Evolutionary conservation across 352 stramenopile genomes (phyloP).

Genomic region (Phytopythium litorale): DNA sequence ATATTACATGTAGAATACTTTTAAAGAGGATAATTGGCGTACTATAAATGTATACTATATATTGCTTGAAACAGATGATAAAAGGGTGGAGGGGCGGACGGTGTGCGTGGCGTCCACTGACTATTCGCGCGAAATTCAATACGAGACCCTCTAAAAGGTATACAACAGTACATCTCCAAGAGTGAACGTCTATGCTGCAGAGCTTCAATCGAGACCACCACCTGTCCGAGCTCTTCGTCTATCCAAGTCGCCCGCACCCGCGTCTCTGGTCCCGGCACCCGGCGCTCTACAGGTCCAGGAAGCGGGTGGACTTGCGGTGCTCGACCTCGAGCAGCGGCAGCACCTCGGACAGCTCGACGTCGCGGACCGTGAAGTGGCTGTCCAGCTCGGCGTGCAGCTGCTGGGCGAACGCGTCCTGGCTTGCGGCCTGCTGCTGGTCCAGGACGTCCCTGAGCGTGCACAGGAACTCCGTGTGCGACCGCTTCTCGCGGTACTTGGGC

Average conservation of each 20-base stretch:
- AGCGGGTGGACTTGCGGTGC: constrained; percentile 64
- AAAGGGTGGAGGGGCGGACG: neutral
- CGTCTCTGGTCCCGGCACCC: neutral
- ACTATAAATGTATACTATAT: neutral
- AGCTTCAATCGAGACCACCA: too few relatives aligned
- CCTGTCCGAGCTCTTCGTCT: too few relatives aligned
- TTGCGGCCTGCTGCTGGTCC: constrained; percentile 26
- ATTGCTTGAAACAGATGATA: neutral
- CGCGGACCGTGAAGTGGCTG: constrained; percentile 54
- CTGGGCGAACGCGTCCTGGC: constrained; percentile 36
- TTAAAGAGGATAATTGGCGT: neutral
- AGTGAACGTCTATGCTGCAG: too few relatives aligned
- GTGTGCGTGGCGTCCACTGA: neutral
- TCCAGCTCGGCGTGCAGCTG: constrained; percentile 46
- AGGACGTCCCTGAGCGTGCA: constrained; percentile 84
- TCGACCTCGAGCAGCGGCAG: constrained; percentile 45
- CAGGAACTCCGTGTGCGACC: constrained; percentile 93
- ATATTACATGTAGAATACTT: neutral
- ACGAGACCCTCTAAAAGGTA: too few relatives aligned
- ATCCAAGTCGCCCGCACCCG: neutral
- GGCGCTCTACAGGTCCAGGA: constrained; percentile 38
- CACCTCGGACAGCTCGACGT: constrained; percentile 44
- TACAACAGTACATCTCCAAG: too few relatives aligned
- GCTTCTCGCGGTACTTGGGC: constrained; percentile 92
- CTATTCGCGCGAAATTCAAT: too few relatives aligned